Evolutionary conservation across 2,329 filamentous ascomycete genomes (phyloP).

Genomic region (Aspergillus aculeatus): DNA sequence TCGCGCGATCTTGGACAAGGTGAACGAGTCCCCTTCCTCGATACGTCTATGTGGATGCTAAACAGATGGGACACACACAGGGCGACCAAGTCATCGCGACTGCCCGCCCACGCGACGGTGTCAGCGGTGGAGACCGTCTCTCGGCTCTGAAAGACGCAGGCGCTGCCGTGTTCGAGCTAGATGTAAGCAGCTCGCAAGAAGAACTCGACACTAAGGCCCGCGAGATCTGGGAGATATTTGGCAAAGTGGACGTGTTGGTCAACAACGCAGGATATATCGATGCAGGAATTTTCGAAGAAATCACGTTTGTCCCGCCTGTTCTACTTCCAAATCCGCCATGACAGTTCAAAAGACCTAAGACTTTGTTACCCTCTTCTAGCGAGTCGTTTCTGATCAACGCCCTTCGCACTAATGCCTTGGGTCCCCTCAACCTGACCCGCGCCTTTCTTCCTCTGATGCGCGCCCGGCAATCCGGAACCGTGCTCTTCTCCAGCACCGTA

Average conservation of each 20-base stretch:
- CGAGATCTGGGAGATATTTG: constrained; percentile 17
- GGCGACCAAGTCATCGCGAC: constrained; percentile 39
- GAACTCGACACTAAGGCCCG: constrained; percentile 19
- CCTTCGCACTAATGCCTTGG: neutral
- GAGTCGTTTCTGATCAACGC: no score
- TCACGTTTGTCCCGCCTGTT: constrained; percentile 16
- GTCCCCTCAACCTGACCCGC: neutral
- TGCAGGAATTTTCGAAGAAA: constrained; percentile 26
- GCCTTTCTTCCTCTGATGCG: neutral
- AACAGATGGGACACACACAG: no score
- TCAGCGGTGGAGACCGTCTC: constrained; percentile 16
- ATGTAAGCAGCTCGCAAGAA: constrained; percentile 22
- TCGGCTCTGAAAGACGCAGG: constrained; percentile 24
- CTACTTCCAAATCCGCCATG: no score
- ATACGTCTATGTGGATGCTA: constrained; percentile 4
- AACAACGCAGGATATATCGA: constrained; percentile 46
- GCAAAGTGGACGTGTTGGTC: constrained; percentile 43
- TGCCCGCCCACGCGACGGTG: neutral
- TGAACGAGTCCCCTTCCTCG: no score
- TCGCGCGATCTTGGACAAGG: no score
- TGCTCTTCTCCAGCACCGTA: constrained; percentile 45
- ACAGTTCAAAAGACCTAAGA: neutral
- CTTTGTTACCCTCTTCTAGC: no score
- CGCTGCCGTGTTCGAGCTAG: constrained; percentile 23
- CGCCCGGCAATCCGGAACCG: constrained; percentile 21